Evolutionary conservation across 2,329 filamentous ascomycete genomes (phyloP), one percentile per base, ranked within the genome.

Genomic region (Scedosporium aurantiacum): DNA sequence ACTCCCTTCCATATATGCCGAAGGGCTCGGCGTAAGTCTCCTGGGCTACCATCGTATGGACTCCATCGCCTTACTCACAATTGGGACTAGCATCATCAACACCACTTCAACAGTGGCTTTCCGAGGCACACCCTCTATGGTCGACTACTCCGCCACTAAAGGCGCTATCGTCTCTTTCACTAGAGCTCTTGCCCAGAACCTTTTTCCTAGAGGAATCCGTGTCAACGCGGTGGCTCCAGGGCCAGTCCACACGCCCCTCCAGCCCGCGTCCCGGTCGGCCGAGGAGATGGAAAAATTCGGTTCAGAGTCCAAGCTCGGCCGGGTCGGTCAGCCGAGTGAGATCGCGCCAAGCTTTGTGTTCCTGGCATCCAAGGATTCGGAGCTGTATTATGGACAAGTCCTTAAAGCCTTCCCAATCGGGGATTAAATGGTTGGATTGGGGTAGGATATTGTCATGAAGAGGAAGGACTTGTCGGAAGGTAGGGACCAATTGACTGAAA

Each of bases 111-210:
- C 79, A 0, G 77, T 79, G n/a, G 76, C 78, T 1, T 84, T 82
- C 70, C 74, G 79, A 61, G 81, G 82, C 1, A 80, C 78, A 2
- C 64, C 69, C 0, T 63, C 68, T 18, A 77, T 83, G 72, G 69
- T 84, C 1, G 82, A 85, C 67, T 85, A 84, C 65, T 73, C 78
- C 2, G 71, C 80, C 1, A 84, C 81, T 5, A 85, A 86, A 66
- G 82, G 80, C 5, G 81, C 82, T 25, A 82, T 85, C 61, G 75
- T 78, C 2, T 77, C 78, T 0, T 84, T 85, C 65, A 84, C 82
- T 0, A 72, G 77, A 12, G 73, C 79, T 4, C 70, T 85, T 43
- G 75, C 80, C 0, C 74, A 79, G 63, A 78, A 84, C 61, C 70
- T 84, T 3, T 72, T 78, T n/a, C 72, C 77, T 1, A 81, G 79